Conservation (phyloP, 257 asterid species). For the Ajuga chamaepitys region DNA sequence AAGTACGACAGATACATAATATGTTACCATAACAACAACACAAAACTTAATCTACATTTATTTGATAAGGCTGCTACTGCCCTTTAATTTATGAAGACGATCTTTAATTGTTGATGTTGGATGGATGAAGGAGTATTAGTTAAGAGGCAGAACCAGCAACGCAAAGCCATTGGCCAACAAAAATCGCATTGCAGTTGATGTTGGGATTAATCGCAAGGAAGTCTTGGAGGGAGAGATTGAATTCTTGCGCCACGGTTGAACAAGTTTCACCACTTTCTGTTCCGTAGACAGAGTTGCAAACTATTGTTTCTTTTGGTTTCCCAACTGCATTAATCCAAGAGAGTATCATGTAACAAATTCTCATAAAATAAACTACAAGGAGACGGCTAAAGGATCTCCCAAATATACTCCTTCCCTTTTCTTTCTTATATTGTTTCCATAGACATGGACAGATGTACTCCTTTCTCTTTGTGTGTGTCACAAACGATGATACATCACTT, state of each 20-base stretch:
- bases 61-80: too few relatives aligned
- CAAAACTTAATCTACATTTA: too few relatives aligned
- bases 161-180: slow-evolving; percentile 31
- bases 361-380: too few relatives aligned
- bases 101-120: not conserved
- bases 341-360: too few relatives aligned
- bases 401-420: too few relatives aligned
- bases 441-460: too few relatives aligned
- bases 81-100: not conserved
- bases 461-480: too few relatives aligned
- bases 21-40: too few relatives aligned
- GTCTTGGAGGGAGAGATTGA: slow-evolving; percentile 2
- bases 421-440: too few relatives aligned
- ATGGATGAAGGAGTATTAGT: not conserved
- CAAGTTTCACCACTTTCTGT: slow-evolving; percentile 19
- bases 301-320: not conserved
- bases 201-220: slow-evolving; percentile 21
- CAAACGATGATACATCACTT: too few relatives aligned
- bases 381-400: too few relatives aligned
- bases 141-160: slow-evolving; percentile 9
- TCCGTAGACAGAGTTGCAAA: slow-evolving; percentile 7
- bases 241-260: slow-evolving; percentile 1
- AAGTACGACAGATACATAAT: too few relatives aligned
- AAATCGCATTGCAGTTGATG: slow-evolving; percentile 19
- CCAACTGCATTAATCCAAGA: not conserved